A percentile compares a stretch with the other conserved stretches of the same genome.
Evolutionary conservation across 1,284 basidiomycete genomes (phyloP).

Genomic region (Hemileia vastatrix): DNA sequence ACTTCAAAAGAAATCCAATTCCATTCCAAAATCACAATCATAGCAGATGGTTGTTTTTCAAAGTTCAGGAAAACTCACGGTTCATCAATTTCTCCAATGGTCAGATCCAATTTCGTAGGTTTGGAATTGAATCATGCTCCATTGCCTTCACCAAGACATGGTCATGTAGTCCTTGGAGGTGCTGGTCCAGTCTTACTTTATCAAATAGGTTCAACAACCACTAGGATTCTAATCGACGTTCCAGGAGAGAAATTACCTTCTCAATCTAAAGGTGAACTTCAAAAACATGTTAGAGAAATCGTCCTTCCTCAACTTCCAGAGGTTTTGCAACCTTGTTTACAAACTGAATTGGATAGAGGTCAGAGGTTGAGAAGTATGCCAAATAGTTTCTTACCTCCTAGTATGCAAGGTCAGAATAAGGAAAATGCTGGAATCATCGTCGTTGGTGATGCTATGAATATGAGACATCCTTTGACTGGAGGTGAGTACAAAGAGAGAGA

Average conservation of each 20-base stretch:
- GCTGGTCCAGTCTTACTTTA: conserved; percentile 81
- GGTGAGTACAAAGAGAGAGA: no score
- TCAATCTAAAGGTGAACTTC: conserved; percentile 52
- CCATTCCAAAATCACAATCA: conserved; percentile 66
- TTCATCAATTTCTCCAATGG: no score
- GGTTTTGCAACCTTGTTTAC: conserved; percentile 56
- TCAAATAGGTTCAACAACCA: conserved; percentile 60
- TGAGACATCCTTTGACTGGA: conserved; percentile 95
- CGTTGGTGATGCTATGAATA: conserved; percentile 94
- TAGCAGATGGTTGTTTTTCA: conserved; percentile 92
- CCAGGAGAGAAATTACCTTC: conserved; percentile 66
- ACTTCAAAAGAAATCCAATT: conserved; percentile 37
- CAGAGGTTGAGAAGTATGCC: conserved; percentile 83
- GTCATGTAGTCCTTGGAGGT: conserved; percentile 71
- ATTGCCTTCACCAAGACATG: conserved; percentile 71
- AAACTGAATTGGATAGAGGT: conserved; percentile 55
- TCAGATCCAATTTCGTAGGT: conserved; percentile 71
- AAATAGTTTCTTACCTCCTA: conserved; percentile 80
- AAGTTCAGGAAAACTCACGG: conserved; percentile 61
- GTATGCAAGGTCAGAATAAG: conserved; percentile 59
- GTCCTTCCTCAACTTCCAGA: conserved; percentile 70
- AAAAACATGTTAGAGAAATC: conserved; percentile 61
- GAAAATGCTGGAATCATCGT: conserved; percentile 74
- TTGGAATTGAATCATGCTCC: conserved; percentile 63
- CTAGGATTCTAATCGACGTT: conserved; percentile 83